These are phyloP conservation scores for Onygena corvina DNA, from an alignment of 2,329 filamentous ascomycete genomes.

Conservation along the genomic window DNA sequence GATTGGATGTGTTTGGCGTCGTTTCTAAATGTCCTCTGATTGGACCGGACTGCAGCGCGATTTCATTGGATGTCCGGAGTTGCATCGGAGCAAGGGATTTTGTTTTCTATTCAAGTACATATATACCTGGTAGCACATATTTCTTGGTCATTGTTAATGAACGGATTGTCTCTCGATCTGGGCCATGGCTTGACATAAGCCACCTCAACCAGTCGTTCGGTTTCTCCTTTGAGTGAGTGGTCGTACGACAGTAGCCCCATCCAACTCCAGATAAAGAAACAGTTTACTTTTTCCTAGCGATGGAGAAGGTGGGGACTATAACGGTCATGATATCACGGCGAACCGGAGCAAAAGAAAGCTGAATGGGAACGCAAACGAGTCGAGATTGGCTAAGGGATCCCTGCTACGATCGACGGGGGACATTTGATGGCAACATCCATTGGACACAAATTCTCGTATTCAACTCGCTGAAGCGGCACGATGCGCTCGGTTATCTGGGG, in stretches of 20 bases:
- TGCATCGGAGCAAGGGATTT: too few relatives aligned
- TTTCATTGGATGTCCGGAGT: too few relatives aligned
- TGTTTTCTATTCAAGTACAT: too few relatives aligned
- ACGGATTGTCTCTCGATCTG: background rate
- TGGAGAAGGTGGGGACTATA: background rate
- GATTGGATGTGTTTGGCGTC: too few relatives aligned
- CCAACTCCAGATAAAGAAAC: background rate
- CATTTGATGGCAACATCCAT: slow-evolving; percentile 4
- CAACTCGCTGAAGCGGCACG: background rate
- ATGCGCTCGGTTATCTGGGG: background rate
- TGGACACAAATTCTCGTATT: background rate
- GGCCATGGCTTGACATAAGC: background rate
- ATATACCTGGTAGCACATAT: too few relatives aligned
- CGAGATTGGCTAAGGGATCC: background rate
- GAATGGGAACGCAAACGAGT: background rate
- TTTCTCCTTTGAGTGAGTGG: background rate
- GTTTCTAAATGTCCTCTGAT: too few relatives aligned
- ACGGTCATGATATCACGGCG: background rate
- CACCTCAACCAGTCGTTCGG: background rate
- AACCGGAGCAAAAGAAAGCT: background rate
- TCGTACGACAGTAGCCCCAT: background rate
- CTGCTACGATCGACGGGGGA: background rate
- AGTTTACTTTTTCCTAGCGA: background rate
- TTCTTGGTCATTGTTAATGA: too few relatives aligned
- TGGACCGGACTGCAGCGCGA: too few relatives aligned